A percentile compares a stretch with the other conserved stretches of the same genome.
Conservation (phyloP, 352 stramenopile genomes). For the Phytophthora hybrid region DNA sequence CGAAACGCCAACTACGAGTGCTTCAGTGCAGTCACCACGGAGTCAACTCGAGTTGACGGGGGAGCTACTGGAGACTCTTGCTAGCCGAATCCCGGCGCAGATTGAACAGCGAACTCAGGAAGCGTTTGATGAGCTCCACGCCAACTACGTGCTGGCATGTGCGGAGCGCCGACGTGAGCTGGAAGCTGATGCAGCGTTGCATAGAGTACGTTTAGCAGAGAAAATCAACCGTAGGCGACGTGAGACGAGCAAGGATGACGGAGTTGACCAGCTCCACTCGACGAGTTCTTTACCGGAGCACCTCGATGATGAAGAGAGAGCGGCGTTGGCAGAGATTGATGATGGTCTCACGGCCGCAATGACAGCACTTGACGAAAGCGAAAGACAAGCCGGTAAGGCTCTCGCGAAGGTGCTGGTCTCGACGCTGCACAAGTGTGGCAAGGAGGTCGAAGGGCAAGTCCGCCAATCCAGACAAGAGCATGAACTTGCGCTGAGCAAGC, state of each 20-base stretch:
- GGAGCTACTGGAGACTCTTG: conserved; percentile 33
- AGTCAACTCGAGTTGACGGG: conserved; percentile 10
- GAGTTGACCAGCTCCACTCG: neutral
- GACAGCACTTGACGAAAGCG: conserved; percentile 14
- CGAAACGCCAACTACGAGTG: neutral
- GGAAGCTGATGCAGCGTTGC: conserved; percentile 36
- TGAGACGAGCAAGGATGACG: conserved; percentile 6
- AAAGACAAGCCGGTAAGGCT: conserved; percentile 10
- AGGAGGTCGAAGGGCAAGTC: conserved; percentile 27
- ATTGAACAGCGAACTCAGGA: conserved; percentile 34
- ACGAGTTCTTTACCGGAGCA: conserved; percentile 5
- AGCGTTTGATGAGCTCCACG: conserved; percentile 34
- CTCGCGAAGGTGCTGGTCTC: conserved; percentile 25
- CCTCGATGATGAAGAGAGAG: conserved; percentile 26
- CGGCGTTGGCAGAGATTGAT: conserved; percentile 18
- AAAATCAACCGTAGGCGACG: conserved; percentile 29
- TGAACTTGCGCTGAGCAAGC: conserved; percentile 26
- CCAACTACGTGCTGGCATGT: conserved; percentile 30
- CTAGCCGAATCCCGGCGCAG: conserved; percentile 29
- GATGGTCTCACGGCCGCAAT: conserved; percentile 20
- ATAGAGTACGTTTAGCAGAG: conserved; percentile 31
- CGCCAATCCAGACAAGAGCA: conserved; percentile 31
- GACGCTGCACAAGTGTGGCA: conserved; percentile 24
- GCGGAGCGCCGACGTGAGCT: conserved; percentile 30
- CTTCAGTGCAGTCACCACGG: neutral